A percentile compares a stretch with the other conserved stretches of the same genome.
Conservation (phyloP, 805 yeast genomes). For the Pichia cabralensis region DNA sequence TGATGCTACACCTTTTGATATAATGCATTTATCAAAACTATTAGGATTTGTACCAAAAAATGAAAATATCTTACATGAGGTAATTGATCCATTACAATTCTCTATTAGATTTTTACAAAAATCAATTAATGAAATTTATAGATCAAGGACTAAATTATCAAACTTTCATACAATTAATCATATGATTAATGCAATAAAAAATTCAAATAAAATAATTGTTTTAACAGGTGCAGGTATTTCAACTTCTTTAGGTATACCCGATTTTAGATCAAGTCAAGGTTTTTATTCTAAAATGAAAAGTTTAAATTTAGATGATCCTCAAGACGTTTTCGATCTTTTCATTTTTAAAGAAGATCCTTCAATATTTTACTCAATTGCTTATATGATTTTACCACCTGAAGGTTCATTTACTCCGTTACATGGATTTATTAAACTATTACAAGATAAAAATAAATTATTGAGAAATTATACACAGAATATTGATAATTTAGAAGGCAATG, state of each 20-base stretch:
- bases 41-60: slow-evolving; percentile 42
- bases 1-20: slow-evolving; percentile 47
- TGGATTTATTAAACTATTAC: slow-evolving; percentile 61
- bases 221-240: slow-evolving; percentile 92
- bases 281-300: slow-evolving; percentile 60
- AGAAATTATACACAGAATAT: slow-evolving; percentile 88
- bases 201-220: slow-evolving; percentile 54
- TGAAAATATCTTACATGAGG: slow-evolving; percentile 7
- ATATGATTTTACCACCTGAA: slow-evolving; percentile 71
- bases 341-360: slow-evolving; percentile 69
- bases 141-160: slow-evolving; percentile 45
- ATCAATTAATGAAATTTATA: slow-evolving; percentile 54
- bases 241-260: slow-evolving; percentile 85
- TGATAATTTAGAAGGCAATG: slow-evolving; percentile 76
- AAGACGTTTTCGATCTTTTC: slow-evolving; percentile 72
- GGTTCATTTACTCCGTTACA: slow-evolving; percentile 65
- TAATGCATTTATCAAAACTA: slow-evolving; percentile 44
- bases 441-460: slow-evolving; percentile 66
- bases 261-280: slow-evolving; percentile 84
- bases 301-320: slow-evolving; percentile 76
- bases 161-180: slow-evolving; percentile 49
- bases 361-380: slow-evolving; percentile 80
- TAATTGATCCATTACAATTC: slow-evolving; percentile 14
- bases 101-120: slow-evolving; percentile 43
- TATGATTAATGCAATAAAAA: slow-evolving; percentile 41